Base-by-base conservation (phyloP, 371 early-diverging fungal genomes). In the Mucor ambiguus region DNA sequence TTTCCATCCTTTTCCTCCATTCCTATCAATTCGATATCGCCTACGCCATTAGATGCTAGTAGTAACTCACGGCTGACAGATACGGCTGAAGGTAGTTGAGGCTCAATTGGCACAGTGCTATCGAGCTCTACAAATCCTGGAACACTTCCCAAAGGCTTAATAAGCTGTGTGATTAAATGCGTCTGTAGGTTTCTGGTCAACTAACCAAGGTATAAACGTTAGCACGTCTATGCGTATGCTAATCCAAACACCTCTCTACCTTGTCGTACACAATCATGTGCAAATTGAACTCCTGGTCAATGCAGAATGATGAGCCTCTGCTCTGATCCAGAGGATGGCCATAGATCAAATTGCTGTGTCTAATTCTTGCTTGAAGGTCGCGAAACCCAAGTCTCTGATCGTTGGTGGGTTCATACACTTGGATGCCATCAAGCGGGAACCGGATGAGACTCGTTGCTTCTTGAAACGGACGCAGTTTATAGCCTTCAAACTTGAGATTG, bases 401-500 rank as follows among this genome's bases (percentile, higher is more conserved):
- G 33, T 44, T 63, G 32, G 52, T 55, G n/a, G 63, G 32, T 52
- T 66, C 68, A 32, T 30, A 48, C n/a, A 60, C 12, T 7, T 58
- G 56, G 55, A 66, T 63, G 22, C 11, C 49, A 2, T 79, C 72
- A 11, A 83, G 57, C 3, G 61, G 43, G 26, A 70, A 54, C 16
- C 78, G 80, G 61, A 64, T 59, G 2, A 77, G 66, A 22, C 61
- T 55, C 4, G 72, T 63, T 22, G 72, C 73, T 18, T 87, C 85
- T 12, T 76, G 67, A 59, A 88, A 81, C 5, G 84, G 62, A 9
- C 49, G 76, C 30, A 91, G 77, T 58, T 89, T 90, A 74, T 92
- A 92, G 3, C 90, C 89, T 26, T 91, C 90, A 73, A 92, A 92
- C 63, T 83, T 83, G 18, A 86, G 68, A 61, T 92, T 90, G 44